phyloP scores from a whole-genome alignment of 441 rosid genomes.

The Raphanus hybrid region DNA sequence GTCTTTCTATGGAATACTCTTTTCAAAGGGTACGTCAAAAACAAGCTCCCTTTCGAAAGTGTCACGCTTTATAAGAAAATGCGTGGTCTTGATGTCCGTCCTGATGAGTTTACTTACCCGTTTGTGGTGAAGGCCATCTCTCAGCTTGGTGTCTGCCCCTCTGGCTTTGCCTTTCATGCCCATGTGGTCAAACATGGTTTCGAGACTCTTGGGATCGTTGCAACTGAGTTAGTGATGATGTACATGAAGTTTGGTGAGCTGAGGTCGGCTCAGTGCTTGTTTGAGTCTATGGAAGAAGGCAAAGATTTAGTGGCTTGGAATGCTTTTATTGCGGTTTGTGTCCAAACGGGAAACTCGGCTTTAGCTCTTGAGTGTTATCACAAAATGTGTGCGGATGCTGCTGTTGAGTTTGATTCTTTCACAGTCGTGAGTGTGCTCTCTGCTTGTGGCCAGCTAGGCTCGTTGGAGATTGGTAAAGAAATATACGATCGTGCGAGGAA shows the following conservation, averaged over 20 bases:
- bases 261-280: conserved; percentile 48
- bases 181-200: conserved; percentile 49
- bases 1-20: conserved; percentile 55
- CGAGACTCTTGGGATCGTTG: conserved; percentile 44
- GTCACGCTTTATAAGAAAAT: conserved; percentile 42
- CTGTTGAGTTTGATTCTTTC: conserved; percentile 44
- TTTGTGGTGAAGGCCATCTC: conserved; percentile 52
- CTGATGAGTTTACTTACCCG: conserved; percentile 56
- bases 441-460: conserved; percentile 54
- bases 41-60: conserved; percentile 36
- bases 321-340: conserved; percentile 49
- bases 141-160: conserved; percentile 24
- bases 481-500: conserved; percentile 39
- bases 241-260: conserved; percentile 50
- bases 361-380: conserved; percentile 45
- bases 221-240: conserved; percentile 54
- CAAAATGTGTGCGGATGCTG: conserved; percentile 38
- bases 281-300: conserved; percentile 49
- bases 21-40: conserved; percentile 50
- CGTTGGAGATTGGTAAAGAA: conserved; percentile 48
- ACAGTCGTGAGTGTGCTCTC: conserved; percentile 52
- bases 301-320: conserved; percentile 62
- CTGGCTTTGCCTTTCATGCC: conserved; percentile 44
- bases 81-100: conserved; percentile 40
- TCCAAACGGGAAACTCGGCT: conserved; percentile 46